Percentiles rank a stretch among this genome's conserved stretches.
These are phyloP conservation scores for Pyricularia pennisetigena DNA, from an alignment of 2,329 filamentous ascomycete species.

Conservation along the genomic window DNA sequence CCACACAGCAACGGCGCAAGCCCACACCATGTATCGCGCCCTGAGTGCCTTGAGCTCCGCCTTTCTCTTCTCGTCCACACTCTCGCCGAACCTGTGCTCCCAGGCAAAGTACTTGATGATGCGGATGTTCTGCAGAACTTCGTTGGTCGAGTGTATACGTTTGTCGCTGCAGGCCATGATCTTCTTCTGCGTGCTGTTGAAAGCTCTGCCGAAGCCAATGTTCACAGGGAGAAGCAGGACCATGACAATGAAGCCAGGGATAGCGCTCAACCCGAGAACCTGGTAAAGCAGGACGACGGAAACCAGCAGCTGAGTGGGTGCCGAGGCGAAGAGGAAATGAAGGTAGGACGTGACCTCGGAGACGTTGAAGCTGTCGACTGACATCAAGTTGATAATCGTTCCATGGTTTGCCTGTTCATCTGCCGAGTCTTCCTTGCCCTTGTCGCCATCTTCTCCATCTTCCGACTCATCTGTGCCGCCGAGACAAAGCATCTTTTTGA, in stretches of 20 bases:
- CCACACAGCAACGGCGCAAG: constrained; percentile 86
- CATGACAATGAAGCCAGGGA: constrained; percentile 91
- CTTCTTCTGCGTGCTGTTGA: constrained; percentile 76
- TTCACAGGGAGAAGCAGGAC: constrained; percentile 80
- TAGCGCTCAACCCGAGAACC: constrained; percentile 85
- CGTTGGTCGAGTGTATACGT: constrained; percentile 91
- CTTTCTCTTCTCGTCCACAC: constrained; percentile 81
- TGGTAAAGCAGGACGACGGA: constrained; percentile 76
- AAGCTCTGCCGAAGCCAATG: constrained; percentile 76
- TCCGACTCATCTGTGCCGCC: constrained; percentile 39
- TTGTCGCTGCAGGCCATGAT: constrained; percentile 93
- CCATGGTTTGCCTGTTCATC: constrained; percentile 83
- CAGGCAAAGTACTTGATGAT: constrained; percentile 99
- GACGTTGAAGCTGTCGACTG: constrained; percentile 98
- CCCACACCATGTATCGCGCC: constrained; percentile 83
- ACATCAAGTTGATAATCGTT: constrained; percentile 99
- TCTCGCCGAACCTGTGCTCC: constrained; percentile 81
- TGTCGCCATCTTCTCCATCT: constrained; percentile 23
- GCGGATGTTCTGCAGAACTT: constrained; percentile 91
- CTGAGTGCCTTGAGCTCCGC: constrained; percentile 71
- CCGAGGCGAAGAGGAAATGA: constrained; percentile 89
- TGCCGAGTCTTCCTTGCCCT: constrained; percentile 18
- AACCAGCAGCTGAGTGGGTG: constrained; percentile 78
- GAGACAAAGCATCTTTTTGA: constrained; percentile 49
- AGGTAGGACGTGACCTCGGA: constrained; percentile 90